A percentile compares a stretch with the other conserved stretches of the same genome.
These are phyloP conservation scores for Anaeramoeba flamelloides DNA, from an alignment of 78 protist species.

Conservation along the genomic window DNA sequence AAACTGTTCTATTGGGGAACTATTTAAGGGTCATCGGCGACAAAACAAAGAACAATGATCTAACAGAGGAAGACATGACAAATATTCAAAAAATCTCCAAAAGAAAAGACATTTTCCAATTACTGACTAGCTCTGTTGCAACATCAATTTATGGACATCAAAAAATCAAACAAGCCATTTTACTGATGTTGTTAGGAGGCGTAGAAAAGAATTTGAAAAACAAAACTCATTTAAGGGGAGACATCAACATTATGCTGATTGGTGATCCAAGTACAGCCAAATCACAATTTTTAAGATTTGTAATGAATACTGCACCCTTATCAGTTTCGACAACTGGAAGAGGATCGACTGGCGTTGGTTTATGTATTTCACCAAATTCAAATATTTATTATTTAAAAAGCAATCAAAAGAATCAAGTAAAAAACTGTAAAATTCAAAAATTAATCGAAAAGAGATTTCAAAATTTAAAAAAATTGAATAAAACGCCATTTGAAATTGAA, in stretches of 20 bases:
- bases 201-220: conserved; percentile 61
- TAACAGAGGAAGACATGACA: conserved; percentile 17
- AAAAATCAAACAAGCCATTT: conserved; percentile 61
- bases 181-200: conserved; percentile 89
- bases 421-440: too few relatives aligned
- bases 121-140: background rate
- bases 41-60: conserved; percentile 14
- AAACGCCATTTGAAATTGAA: too few relatives aligned
- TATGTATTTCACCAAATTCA: too few relatives aligned
- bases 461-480: too few relatives aligned
- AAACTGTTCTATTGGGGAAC: conserved; percentile 64
- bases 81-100: conserved; percentile 25
- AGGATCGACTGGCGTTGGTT: conserved; percentile 98
- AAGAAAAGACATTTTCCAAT: background rate
- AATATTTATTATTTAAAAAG: too few relatives aligned
- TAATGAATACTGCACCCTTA: conserved; percentile 74
- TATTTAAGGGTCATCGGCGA: conserved; percentile 9
- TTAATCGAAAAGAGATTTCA: too few relatives aligned
- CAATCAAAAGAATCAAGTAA: too few relatives aligned
- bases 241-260: conserved; percentile 80
- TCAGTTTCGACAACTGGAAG: conserved; percentile 94
- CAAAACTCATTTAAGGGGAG: conserved; percentile 80
- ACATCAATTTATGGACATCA: conserved; percentile 72
- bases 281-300: conserved; percentile 87
- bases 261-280: conserved; percentile 99